These are phyloP conservation scores for Tylopilus plumbeoviolaceoides DNA, from an alignment of 768 basidiomycete species.

Conservation along the genomic window DNA sequence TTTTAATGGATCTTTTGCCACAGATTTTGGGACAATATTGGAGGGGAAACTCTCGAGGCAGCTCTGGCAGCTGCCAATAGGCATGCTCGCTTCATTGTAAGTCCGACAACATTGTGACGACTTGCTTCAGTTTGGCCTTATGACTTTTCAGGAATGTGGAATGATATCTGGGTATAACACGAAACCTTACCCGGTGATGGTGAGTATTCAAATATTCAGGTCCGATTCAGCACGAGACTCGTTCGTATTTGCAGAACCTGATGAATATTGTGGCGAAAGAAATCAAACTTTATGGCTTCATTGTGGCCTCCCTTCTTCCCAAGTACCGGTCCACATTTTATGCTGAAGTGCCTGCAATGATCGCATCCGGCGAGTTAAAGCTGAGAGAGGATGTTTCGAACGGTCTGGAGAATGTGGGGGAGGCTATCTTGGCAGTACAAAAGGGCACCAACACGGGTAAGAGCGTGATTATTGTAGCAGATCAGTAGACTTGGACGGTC, in stretches of 20 bases:
- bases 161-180: slow-evolving; percentile 16
- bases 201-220: slow-evolving; percentile 1
- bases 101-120: neutral
- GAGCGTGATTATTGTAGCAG: slow-evolving; percentile 12
- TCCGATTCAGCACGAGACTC: neutral
- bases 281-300: slow-evolving; percentile 43
- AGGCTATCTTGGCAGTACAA: slow-evolving; percentile 36
- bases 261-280: slow-evolving; percentile 37
- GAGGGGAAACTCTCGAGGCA: slow-evolving; percentile 53
- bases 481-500: slow-evolving; percentile 1
- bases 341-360: slow-evolving; percentile 34
- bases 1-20: neutral
- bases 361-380: slow-evolving; percentile 46
- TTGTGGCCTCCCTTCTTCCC: slow-evolving; percentile 26
- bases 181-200: slow-evolving; percentile 9
- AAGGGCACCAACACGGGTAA: slow-evolving; percentile 35
- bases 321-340: slow-evolving; percentile 43
- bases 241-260: slow-evolving; percentile 30
- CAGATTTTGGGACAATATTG: slow-evolving; percentile 35
- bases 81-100: slow-evolving; percentile 46
- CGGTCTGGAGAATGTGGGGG: slow-evolving; percentile 40
- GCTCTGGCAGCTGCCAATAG: slow-evolving; percentile 44
- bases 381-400: slow-evolving; percentile 41
- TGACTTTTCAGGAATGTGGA: slow-evolving; percentile 32
- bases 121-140: neutral